Evolutionary conservation across 108 stramenopile species (phyloP), one percentile per base, ranked within the genome.

Genomic region (Fragilaria radians): DNA sequence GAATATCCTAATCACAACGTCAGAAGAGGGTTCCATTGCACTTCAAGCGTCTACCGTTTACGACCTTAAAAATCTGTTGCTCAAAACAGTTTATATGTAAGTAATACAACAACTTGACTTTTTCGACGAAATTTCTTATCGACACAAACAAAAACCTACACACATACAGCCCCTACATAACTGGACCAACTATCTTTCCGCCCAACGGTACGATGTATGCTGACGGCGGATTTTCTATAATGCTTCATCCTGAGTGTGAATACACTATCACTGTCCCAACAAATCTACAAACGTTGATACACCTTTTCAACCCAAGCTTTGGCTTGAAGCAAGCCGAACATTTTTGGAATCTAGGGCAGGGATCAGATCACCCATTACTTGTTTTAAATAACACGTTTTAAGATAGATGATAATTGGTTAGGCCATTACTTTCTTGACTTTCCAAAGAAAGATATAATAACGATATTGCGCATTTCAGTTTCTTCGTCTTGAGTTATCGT

Each of bases 191-290:
- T 23, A 31, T 59, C 29, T 28, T 59, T 48, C 7, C 24, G 1
- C 46, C 46, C 18, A 27, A 58, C 23, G 28, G 58, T 3, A 49
- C 32, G 4, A 1, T 59, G 1, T 59, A 59, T 32, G 29, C 46
- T 14, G 66, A 67, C 32, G 66, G 66, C 7, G 66, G 58, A 9
- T 67, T 67, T 46, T 67, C 66, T 1, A 59, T 56, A 25, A 28
- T 52, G 30, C 32, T 67, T 4, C 66, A 67, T 30, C 66, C 66
- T 26, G 31, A 52, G 17, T 67, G 66, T 26, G 57, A 34, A 24
- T 33, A 45, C 49, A 21, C 19, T 0, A 48, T 59, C 25, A 28
- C 57, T 21, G 26, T 67, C 18, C 66, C 66, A 36, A 1, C 58
- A 32, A 42, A 58, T 25, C 58, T 52, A 52, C 58, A 67, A 36